phyloP scores from a whole-genome alignment of 225 moss, liverwort and hornwort genomes.

The Bryum argenteum region DNA sequence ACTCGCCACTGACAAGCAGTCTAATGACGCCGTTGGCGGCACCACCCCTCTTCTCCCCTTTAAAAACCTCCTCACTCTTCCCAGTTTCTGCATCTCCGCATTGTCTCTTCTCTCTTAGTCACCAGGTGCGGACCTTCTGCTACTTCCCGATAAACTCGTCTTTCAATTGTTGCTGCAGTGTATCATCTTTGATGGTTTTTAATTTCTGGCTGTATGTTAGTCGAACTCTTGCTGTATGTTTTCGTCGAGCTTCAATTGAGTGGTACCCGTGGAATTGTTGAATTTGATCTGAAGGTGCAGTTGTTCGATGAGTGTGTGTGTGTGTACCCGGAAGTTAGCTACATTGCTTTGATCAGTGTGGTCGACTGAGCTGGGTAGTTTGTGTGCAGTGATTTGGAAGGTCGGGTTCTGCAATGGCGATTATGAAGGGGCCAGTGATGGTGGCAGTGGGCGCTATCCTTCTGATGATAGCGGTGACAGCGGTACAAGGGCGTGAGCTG shows the following conservation, averaged over 20 bases:
- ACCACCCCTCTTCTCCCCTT: slow-evolving; percentile 16
- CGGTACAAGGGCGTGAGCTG: slow-evolving; percentile 34
- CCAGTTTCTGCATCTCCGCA: slow-evolving; percentile 21
- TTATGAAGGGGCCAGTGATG: slow-evolving; percentile 23
- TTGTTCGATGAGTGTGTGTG: not conserved
- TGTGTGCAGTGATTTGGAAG: slow-evolving; percentile 3
- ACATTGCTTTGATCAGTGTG: not conserved
- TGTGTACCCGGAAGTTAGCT: not conserved
- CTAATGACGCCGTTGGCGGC: slow-evolving; percentile 19
- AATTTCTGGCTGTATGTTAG: too few species aligned
- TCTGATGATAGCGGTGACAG: slow-evolving; percentile 12
- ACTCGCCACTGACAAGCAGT: not conserved
- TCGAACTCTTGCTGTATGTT: too few species aligned
- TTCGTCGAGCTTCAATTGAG: too few species aligned
- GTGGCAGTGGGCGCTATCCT: slow-evolving; percentile 22
- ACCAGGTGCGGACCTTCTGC: slow-evolving; percentile 4
- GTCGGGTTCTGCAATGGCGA: slow-evolving; percentile 16
- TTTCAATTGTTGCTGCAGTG: too few species aligned
- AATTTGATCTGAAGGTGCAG: not conserved
- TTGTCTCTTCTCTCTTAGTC: slow-evolving; percentile 3
- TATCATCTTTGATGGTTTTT: too few species aligned
- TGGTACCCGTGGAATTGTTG: not conserved
- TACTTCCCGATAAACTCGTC: not conserved
- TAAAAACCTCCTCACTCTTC: slow-evolving; percentile 19
- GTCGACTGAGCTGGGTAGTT: not conserved